A percentile compares a stretch with the other conserved stretches of the same genome.
phyloP scores from a whole-genome alignment of 371 early-diverging fungal genomes.

The Actinomucor elegans region DNA sequence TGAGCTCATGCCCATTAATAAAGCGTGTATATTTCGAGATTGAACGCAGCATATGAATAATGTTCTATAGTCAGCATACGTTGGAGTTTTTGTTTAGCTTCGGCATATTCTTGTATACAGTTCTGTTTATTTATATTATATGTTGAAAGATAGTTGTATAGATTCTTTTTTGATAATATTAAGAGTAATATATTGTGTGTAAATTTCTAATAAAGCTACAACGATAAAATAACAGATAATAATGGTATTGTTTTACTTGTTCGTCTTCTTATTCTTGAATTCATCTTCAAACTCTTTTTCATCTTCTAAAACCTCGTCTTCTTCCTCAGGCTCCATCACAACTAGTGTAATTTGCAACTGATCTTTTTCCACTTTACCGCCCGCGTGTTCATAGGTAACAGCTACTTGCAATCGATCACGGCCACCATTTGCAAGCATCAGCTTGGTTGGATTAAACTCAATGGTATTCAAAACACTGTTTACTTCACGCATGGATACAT shows the following conservation, averaged over 20 bases:
- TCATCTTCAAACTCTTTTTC: not conserved
- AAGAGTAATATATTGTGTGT: too few relatives aligned
- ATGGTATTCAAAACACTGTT: slow-evolving; percentile 38
- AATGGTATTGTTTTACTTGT: not conserved
- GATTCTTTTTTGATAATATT: not conserved
- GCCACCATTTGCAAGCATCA: slow-evolving; percentile 44
- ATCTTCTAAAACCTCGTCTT: slow-evolving; percentile 20
- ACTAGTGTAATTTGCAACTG: slow-evolving; percentile 26
- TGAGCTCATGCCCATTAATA: too few relatives aligned
- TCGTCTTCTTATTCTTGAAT: not conserved
- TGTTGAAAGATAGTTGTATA: too few relatives aligned
- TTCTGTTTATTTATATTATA: too few relatives aligned
- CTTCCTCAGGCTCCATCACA: slow-evolving; percentile 39
- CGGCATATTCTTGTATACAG: too few relatives aligned
- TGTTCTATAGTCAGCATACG: too few relatives aligned
- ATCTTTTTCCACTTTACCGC: not conserved
- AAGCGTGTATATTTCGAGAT: too few relatives aligned
- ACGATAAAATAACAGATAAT: not conserved
- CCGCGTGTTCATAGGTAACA: slow-evolving; percentile 22
- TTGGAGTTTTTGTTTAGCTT: too few relatives aligned
- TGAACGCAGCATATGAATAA: too few relatives aligned
- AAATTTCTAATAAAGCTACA: not conserved
- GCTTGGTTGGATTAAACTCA: slow-evolving; percentile 31
- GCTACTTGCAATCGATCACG: slow-evolving; percentile 31
- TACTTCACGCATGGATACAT: slow-evolving; percentile 32